A percentile compares a stretch with the other conserved stretches of the same genome.
These are phyloP conservation scores for Desmodesmus armatus DNA, from an alignment of 139 green algal genomes.

Conservation along the genomic window DNA sequence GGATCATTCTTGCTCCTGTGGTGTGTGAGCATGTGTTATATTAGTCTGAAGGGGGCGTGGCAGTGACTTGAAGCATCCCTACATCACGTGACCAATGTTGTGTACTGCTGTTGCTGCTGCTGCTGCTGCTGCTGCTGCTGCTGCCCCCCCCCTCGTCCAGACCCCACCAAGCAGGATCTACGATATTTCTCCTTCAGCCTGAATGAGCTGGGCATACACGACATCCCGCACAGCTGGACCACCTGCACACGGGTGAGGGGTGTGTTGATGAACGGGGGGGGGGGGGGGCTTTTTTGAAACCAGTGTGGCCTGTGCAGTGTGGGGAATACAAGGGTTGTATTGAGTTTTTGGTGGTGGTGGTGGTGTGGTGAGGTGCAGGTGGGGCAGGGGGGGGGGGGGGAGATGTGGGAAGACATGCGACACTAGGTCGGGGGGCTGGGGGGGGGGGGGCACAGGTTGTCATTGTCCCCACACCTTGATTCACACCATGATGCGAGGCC, in stretches of 20 bases:
- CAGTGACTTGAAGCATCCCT: background rate
- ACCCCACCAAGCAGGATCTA: slow-evolving; percentile 51
- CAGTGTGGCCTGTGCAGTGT: background rate
- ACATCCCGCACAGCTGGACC: slow-evolving; percentile 83
- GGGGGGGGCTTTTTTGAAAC: background rate
- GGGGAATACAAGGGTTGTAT: too few relatives aligned
- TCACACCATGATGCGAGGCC: too few relatives aligned
- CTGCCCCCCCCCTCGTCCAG: slow-evolving; percentile 34
- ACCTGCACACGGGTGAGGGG: slow-evolving; percentile 90
- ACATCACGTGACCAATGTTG: background rate
- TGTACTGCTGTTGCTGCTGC: background rate
- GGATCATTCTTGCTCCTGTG: too few relatives aligned
- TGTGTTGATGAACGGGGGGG: slow-evolving; percentile 2
- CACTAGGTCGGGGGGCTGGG: too few relatives aligned
- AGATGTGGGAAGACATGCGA: too few relatives aligned
- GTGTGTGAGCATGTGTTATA: background rate
- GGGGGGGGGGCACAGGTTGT: too few relatives aligned
- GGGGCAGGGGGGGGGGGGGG: too few relatives aligned
- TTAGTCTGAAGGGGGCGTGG: background rate
- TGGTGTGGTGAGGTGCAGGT: too few relatives aligned
- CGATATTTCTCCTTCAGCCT: slow-evolving; percentile 90
- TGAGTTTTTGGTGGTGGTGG: too few relatives aligned
- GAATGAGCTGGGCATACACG: slow-evolving; percentile 86
- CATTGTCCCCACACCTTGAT: too few relatives aligned
- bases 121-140: background rate